These are phyloP conservation scores for Starmerella powellii DNA, from an alignment of 805 yeast genomes.

Conservation along the genomic window DNA sequence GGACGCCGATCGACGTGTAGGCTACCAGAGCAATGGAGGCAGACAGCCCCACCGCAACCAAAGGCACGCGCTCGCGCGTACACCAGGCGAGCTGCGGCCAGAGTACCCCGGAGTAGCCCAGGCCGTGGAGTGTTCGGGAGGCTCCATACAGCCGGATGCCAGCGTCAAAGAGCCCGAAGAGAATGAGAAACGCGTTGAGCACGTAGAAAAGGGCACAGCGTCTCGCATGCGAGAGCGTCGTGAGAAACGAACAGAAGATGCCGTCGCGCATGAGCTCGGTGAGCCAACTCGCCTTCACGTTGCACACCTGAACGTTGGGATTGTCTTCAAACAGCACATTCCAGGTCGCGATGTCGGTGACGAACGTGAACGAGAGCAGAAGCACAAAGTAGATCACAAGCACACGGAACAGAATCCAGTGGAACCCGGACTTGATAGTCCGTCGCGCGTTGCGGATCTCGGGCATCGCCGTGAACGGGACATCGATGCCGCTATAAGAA, in stretches of 20 bases:
- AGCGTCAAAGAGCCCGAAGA: constrained; percentile 10
- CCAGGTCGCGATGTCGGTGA: constrained; percentile 6
- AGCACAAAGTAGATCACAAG: constrained; percentile 8
- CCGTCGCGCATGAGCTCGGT: constrained; percentile 8
- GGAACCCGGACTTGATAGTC: constrained; percentile 10
- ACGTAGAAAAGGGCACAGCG: constrained; percentile 9
- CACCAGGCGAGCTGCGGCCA: constrained; percentile 6
- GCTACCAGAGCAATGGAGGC: constrained; percentile 3
- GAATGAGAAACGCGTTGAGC: constrained; percentile 12
- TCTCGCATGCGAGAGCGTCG: constrained; percentile 3
- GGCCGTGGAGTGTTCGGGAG: constrained; percentile 16
- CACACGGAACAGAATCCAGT: constrained; percentile 7
- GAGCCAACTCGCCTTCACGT: background rate
- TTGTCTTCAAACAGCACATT: background rate
- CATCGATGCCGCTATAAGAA: constrained; percentile 11
- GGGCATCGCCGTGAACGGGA: constrained; percentile 17
- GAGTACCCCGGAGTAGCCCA: constrained; percentile 11
- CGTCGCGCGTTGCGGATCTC: constrained; percentile 21
- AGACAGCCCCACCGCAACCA: constrained; percentile 6
- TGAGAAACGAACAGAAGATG: constrained; percentile 11
- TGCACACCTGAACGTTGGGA: background rate
- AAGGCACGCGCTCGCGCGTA: constrained; percentile 16
- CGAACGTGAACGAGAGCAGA: constrained; percentile 10
- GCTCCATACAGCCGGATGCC: constrained; percentile 16
- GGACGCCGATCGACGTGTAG: constrained; percentile 5